phyloP scores from a whole-genome alignment of 257 asterid genomes.

The Eucommia ulmoides region DNA sequence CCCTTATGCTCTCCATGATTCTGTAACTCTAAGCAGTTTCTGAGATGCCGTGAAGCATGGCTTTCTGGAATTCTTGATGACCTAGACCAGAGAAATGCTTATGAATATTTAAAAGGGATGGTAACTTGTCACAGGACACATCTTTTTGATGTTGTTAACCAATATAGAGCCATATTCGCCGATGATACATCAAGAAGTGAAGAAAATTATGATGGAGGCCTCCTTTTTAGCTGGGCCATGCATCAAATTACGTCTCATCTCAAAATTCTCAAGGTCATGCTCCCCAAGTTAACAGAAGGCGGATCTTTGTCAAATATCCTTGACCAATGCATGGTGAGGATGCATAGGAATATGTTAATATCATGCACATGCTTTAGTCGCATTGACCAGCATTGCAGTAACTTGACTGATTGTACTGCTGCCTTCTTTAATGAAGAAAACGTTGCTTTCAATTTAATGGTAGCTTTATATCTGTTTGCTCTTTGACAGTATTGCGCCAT shows the following conservation, averaged over 20 bases:
- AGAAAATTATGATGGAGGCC: conserved; percentile 95
- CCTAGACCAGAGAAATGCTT: conserved; percentile 90
- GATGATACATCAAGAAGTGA: conserved; percentile 94
- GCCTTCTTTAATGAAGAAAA: no score
- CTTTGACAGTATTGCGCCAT: conserved; percentile 85
- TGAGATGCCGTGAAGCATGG: conserved; percentile 98
- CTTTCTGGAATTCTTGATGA: conserved; percentile 87
- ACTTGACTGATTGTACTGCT: no score
- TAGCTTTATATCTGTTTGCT: not conserved
- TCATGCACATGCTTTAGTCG: no score
- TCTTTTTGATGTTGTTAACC: conserved; percentile 97
- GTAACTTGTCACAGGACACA: conserved; percentile 78
- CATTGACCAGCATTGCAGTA: no score
- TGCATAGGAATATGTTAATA: no score
- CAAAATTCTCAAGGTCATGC: conserved; percentile 79
- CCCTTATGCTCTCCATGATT: conserved; percentile 57
- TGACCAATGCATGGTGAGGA: conserved; percentile 96
- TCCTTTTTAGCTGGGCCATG: conserved; percentile 97
- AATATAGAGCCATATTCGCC: conserved; percentile 89
- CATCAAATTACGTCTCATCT: conserved; percentile 85
- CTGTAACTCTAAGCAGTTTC: conserved; percentile 50
- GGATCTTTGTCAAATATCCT: conserved; percentile 88
- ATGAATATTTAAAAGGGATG: conserved; percentile 92
- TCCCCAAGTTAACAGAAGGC: conserved; percentile 90
- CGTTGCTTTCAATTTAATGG: not conserved